Base-by-base conservation (phyloP, 176 grass and related monocot genomes). In the Typha latifolia region DNA sequence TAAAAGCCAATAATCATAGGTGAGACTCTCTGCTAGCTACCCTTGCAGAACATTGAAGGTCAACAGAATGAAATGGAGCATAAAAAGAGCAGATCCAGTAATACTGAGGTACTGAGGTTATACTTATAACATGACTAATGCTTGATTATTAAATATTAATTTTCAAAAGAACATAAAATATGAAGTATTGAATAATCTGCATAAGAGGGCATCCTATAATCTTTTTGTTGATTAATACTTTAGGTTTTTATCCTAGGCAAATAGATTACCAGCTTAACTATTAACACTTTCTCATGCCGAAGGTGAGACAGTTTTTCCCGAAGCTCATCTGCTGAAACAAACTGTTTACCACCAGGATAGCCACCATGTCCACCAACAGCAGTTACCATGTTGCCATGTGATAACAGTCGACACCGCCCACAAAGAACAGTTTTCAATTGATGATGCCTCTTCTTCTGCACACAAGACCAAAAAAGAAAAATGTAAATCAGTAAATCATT, bases 321-420 rank as follows among this genome's bases (percentile, higher is more conserved):
- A 26, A 92, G 85, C 0, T 92, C 34, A 12, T 92, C 85, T 0
- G 88, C 94, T 0, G 85, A 81, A 66, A 92, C 72, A 26, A 97
- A 97, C 49, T 97, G 89, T 67, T 93, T 93, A 19, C 94, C 94
- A 14, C 94, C 94, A 6, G 94, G 78, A 32, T 97, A 97, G 7
- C 94, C 94, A 3, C 94, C 94, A 62, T 97, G 94, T 9, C 89
- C 94, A 27, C 89, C 89, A n/a, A 97, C 94, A 53, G 94, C 85
- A 19, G 89, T 92, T 15, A 97, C 80, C 94, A 93, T 90, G 32
- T 90, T 89, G 1, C 89, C 89, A 62, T 90, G 94, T 0, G 89
- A 92, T 67, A 97, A 49, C 67, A 97, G 64, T 69, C 76, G 80
- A 31, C 94, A 97, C 47, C 88, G 62, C n/a, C 85, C 89, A 66